Percentiles rank a stretch among this genome's conserved stretches.
Conservation (phyloP, 306 rosid species). For the Prunus salicina region DNA sequence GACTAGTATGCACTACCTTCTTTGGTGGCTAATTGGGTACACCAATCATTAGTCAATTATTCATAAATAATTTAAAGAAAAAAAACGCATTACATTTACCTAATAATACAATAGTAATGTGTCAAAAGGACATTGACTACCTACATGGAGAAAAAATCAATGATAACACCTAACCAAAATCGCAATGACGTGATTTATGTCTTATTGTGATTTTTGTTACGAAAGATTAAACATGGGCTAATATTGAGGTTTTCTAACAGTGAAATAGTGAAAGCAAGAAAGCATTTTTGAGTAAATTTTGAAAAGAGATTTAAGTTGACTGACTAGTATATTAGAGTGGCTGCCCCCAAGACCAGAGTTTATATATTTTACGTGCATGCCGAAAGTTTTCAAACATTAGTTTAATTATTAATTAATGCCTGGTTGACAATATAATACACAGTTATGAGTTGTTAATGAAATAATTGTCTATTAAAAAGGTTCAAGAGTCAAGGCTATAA, state of each 20-base stretch:
- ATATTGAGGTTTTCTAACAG: too few species aligned
- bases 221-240: too few species aligned
- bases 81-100: not conserved
- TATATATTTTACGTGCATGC: conserved; percentile 3
- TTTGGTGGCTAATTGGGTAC: not conserved
- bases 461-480: conserved; percentile 8
- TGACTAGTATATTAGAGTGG: not conserved
- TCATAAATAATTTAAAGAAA: not conserved
- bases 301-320: not conserved
- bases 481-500: conserved; percentile 21
- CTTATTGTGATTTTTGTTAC: too few species aligned
- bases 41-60: not conserved
- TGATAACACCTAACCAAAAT: too few species aligned
- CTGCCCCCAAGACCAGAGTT: conserved; percentile 12
- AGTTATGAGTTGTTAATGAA: not conserved
- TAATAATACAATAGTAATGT: not conserved
- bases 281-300: not conserved
- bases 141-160: too few species aligned
- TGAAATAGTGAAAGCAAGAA: not conserved
- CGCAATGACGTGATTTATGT: too few species aligned
- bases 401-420: not conserved
- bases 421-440: conserved; percentile 12
- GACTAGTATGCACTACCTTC: not conserved
- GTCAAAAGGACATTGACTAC: too few species aligned
- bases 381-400: conserved; percentile 24